These are phyloP conservation scores for Cyclospora cayetanensis DNA, from an alignment of 169 alveolate genomes.

Conservation along the genomic window DNA sequence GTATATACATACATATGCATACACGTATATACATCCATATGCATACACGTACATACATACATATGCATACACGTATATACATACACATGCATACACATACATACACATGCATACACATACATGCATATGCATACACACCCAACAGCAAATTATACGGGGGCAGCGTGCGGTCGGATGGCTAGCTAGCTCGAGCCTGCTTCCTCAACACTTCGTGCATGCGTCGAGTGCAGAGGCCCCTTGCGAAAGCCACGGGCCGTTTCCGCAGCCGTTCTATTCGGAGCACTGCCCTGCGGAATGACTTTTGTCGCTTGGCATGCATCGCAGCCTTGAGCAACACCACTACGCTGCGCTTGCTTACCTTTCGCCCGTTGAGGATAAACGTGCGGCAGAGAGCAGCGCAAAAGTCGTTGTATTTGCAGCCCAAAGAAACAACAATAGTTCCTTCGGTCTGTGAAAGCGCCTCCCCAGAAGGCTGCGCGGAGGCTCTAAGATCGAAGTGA, in stretches of 20 bases:
- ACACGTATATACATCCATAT: too few relatives aligned
- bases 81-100: neutral
- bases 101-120: neutral
- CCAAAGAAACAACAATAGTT: slow-evolving; percentile 72
- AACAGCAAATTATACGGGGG: neutral
- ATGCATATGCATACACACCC: neutral
- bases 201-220: too few relatives aligned
- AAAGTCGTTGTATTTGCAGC: slow-evolving; percentile 76
- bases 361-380: slow-evolving; percentile 70
- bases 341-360: slow-evolving; percentile 42
- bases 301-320: too few relatives aligned
- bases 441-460: slow-evolving; percentile 75
- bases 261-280: too few relatives aligned
- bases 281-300: too few relatives aligned
- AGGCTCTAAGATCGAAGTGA: slow-evolving; percentile 74
- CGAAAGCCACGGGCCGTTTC: too few relatives aligned
- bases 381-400: slow-evolving; percentile 78
- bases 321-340: too few relatives aligned
- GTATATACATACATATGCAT: neutral
- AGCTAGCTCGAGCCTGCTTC: too few relatives aligned
- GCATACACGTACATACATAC: neutral
- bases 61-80: neutral
- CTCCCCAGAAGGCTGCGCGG: slow-evolving; percentile 73
- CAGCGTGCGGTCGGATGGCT: too few relatives aligned
- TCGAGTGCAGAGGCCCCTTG: too few relatives aligned